Evolutionary conservation across 164 flowering plant species (phyloP).

Genomic region (Akebia trifoliata): DNA sequence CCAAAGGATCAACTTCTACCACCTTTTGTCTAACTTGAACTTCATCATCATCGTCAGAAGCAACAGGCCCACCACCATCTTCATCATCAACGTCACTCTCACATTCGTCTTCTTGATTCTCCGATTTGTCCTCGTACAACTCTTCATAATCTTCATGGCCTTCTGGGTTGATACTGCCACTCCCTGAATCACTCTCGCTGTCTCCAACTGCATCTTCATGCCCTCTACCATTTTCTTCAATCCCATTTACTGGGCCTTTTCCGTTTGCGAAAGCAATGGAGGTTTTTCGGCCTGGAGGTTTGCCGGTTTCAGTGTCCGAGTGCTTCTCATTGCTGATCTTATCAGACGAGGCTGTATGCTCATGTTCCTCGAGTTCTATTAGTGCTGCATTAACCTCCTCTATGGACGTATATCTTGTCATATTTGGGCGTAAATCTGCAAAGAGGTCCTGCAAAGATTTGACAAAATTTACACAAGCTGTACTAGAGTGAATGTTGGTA

Average conservation of each 20-base stretch:
- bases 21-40: slow-evolving; percentile 78
- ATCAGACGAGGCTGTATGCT: slow-evolving; percentile 41
- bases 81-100: slow-evolving; percentile 64
- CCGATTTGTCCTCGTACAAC: slow-evolving; percentile 46
- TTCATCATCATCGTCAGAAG: slow-evolving; percentile 87
- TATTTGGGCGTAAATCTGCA: slow-evolving; percentile 80
- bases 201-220: slow-evolving; percentile 54
- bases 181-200: slow-evolving; percentile 73
- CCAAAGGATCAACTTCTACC: slow-evolving; percentile 64
- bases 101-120: slow-evolving; percentile 47
- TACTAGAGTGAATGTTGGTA: neutral
- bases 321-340: slow-evolving; percentile 56
- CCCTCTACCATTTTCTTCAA: slow-evolving; percentile 55
- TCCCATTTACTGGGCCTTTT: slow-evolving; percentile 40
- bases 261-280: slow-evolving; percentile 47
- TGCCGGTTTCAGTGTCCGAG: slow-evolving; percentile 43
- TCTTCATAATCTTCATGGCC: slow-evolving; percentile 66
- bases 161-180: slow-evolving; percentile 55
- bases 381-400: slow-evolving; percentile 83
- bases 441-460: slow-evolving; percentile 65
- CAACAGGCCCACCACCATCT: slow-evolving; percentile 50
- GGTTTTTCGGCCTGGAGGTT: slow-evolving; percentile 30
- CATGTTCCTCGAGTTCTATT: slow-evolving; percentile 77
- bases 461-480: neutral
- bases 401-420: slow-evolving; percentile 72